phyloP scores from a whole-genome alignment of 495 filamentous ascomycete species.

The Barbatosphaeria neglecta region DNA sequence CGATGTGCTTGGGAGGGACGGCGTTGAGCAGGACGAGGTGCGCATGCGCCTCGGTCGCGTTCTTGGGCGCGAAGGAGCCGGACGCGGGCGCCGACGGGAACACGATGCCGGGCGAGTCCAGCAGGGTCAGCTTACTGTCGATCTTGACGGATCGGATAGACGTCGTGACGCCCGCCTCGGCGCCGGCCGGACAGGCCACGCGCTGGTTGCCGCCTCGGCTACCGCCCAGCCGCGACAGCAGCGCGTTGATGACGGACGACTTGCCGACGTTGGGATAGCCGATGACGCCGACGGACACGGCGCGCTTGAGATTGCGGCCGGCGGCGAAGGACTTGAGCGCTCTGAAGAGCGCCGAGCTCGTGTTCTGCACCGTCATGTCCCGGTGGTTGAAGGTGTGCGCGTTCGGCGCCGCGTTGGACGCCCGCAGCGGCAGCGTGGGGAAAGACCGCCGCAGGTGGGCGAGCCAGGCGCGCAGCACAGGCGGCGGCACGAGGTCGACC shows the following conservation, averaged over 20 bases:
- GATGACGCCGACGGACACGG: slow-evolving; percentile 85
- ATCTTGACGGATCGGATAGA: slow-evolving; percentile 81
- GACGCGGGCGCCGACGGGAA: slow-evolving; percentile 50
- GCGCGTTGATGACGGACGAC: slow-evolving; percentile 91
- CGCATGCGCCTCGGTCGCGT: slow-evolving; percentile 65
- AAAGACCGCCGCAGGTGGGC: slow-evolving; percentile 78
- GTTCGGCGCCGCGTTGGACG: slow-evolving; percentile 70
- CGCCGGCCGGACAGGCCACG: slow-evolving; percentile 74
- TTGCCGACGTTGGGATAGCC: slow-evolving; percentile 98
- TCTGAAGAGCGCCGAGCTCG: slow-evolving; percentile 76
- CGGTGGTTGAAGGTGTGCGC: slow-evolving; percentile 89
- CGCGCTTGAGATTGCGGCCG: slow-evolving; percentile 71
- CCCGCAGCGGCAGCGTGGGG: slow-evolving; percentile 84
- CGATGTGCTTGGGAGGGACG: slow-evolving; percentile 84
- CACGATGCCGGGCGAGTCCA: slow-evolving; percentile 93
- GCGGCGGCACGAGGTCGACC: slow-evolving; percentile 80
- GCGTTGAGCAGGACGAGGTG: slow-evolving; percentile 82
- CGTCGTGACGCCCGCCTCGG: slow-evolving; percentile 90
- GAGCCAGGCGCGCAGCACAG: slow-evolving; percentile 75
- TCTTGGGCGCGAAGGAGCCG: slow-evolving; percentile 37
- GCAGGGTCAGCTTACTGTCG: slow-evolving; percentile 85
- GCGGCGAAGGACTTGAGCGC: slow-evolving; percentile 87
- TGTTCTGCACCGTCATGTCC: slow-evolving; percentile 74
- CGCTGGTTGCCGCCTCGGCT: slow-evolving; percentile 35
- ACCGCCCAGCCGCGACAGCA: slow-evolving; percentile 68